Conservation (phyloP, 2,329 filamentous ascomycete species). For the Geosmithia putterillii region DNA sequence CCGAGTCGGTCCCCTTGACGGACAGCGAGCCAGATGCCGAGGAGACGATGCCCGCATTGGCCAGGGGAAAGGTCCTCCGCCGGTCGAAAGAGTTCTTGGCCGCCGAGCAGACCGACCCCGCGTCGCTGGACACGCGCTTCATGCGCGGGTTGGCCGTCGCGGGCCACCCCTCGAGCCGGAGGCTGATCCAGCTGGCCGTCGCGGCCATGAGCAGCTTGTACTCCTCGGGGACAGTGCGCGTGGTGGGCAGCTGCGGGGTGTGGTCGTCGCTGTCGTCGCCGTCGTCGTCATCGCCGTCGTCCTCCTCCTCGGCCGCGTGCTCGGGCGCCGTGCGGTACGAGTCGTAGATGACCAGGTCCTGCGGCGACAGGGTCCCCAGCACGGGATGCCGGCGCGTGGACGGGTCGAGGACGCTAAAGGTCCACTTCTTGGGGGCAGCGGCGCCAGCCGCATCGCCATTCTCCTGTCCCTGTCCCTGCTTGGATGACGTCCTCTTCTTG, state of each 20-base stretch:
- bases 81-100: no score
- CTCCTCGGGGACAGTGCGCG: slow-evolving; percentile 16
- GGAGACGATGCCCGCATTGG: no score
- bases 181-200: slow-evolving; percentile 23
- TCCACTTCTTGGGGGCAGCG: slow-evolving; percentile 39
- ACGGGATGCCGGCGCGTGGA: slow-evolving; percentile 60
- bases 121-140: background rate
- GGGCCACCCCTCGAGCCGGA: slow-evolving; percentile 23
- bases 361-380: slow-evolving; percentile 53
- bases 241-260: slow-evolving; percentile 11
- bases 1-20: background rate
- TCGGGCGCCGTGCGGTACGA: slow-evolving; percentile 47
- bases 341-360: slow-evolving; percentile 57
- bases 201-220: slow-evolving; percentile 23
- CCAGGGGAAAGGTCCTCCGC: background rate
- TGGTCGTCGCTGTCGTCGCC: background rate
- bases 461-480: slow-evolving; percentile 7
- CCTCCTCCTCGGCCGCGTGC: background rate
- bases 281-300: slow-evolving; percentile 9
- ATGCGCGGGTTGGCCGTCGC: slow-evolving; percentile 2
- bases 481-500: slow-evolving; percentile 15
- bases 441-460: no score
- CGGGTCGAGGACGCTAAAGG: slow-evolving; percentile 65
- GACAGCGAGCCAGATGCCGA: background rate
- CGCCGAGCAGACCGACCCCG: background rate